Evolutionary conservation across 2,329 filamentous ascomycete species (phyloP).

Genomic region (Gnomoniopsis smithogilvyi): DNA sequence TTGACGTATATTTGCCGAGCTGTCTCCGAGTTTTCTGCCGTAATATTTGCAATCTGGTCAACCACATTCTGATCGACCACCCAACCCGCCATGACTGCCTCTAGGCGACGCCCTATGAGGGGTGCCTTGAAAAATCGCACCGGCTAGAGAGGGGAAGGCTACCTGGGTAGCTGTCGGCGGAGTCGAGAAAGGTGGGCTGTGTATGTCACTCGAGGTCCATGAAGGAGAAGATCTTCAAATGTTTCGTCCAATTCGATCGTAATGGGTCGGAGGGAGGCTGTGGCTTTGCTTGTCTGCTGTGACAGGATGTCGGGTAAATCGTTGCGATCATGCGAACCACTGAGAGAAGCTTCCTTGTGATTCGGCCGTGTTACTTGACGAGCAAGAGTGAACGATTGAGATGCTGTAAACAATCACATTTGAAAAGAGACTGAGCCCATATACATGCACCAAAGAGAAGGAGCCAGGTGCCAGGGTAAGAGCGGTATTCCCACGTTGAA

Average conservation of each 20-base stretch:
- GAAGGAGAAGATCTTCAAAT: not conserved
- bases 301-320: not conserved
- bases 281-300: not conserved
- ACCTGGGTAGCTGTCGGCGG: not conserved
- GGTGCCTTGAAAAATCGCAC: not conserved
- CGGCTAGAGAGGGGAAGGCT: not conserved
- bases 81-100: not conserved
- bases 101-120: not conserved
- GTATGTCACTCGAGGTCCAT: not conserved
- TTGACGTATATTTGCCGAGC: not conserved
- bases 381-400: too few species aligned
- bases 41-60: constrained; percentile 1
- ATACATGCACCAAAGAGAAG: too few species aligned
- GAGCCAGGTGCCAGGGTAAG: not conserved
- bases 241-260: too few species aligned
- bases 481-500: not conserved
- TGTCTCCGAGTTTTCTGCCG: not conserved
- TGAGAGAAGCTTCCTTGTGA: too few species aligned
- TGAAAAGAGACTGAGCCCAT: too few species aligned
- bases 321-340: not conserved
- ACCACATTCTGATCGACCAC: not conserved
- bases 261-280: not conserved
- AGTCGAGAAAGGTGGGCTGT: not conserved
- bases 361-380: too few species aligned
- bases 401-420: too few species aligned